Conservation (phyloP, 495 filamentous ascomycete species). For the Aspergillus conjunctus region DNA sequence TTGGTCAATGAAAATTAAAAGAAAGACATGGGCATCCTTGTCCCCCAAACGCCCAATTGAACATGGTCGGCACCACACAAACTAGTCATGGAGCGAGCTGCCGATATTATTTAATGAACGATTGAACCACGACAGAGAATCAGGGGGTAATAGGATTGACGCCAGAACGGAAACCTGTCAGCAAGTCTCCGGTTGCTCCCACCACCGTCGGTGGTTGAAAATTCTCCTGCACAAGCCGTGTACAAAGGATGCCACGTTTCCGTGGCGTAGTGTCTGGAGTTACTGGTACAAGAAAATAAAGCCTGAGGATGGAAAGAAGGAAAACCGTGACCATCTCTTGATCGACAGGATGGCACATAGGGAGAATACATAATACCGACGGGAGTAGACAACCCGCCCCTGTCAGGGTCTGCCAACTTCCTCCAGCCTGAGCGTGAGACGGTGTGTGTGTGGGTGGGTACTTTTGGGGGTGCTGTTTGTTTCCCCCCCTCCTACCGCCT, state of each 20-base stretch:
- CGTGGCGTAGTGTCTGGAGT: constrained; percentile 14
- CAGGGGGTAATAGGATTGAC: constrained; percentile 11
- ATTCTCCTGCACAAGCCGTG: constrained; percentile 14
- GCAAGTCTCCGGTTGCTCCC: constrained; percentile 24
- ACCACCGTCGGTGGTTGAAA: constrained; percentile 14
- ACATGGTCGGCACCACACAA: neutral
- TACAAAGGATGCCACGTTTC: constrained; percentile 27
- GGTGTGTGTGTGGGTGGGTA: neutral
- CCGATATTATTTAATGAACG: neutral
- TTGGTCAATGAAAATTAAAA: constrained; percentile 11
- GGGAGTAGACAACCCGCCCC: constrained; percentile 11
- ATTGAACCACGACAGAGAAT: neutral
- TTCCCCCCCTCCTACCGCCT: constrained; percentile 12
- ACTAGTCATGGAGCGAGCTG: neutral
- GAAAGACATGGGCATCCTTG: constrained; percentile 6
- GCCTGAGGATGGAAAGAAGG: constrained; percentile 9
- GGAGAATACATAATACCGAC: constrained; percentile 14
- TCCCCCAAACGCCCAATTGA: neutral
- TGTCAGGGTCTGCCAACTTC: constrained; percentile 19
- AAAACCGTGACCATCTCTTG: constrained; percentile 13
- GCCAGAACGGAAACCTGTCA: constrained; percentile 23
- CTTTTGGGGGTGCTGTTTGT: constrained; percentile 6
- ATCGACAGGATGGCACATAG: constrained; percentile 15
- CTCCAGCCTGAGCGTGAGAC: constrained; percentile 5
- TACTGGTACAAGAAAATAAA: constrained; percentile 8